These are phyloP conservation scores for Oryza longistaminata DNA, from an alignment of 176 grass and related monocot genomes.

Conservation along the genomic window DNA sequence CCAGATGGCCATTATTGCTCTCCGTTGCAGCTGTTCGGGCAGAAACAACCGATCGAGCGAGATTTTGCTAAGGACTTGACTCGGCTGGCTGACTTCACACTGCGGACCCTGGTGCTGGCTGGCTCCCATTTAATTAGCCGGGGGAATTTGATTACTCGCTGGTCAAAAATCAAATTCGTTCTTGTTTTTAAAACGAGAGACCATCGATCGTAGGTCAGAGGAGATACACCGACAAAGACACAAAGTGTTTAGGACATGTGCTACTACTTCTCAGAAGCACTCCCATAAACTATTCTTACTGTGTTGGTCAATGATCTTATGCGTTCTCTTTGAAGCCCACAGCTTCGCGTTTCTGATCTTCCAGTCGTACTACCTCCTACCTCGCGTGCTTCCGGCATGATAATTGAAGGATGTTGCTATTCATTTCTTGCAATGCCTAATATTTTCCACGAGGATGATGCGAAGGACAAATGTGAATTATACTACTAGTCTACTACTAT, in stretches of 20 bases:
- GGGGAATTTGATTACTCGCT: background rate
- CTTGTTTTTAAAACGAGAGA: background rate
- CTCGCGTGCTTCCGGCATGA: too few relatives aligned
- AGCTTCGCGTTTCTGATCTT: background rate
- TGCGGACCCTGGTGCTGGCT: too few relatives aligned
- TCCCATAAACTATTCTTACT: background rate
- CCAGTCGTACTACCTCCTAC: background rate
- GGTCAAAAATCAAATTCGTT: background rate
- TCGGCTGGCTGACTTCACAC: background rate
- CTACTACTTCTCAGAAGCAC: too few relatives aligned
- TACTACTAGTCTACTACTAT: background rate
- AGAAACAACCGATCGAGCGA: background rate
- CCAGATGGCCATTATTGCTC: conserved; percentile 18
- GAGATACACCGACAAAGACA: background rate
- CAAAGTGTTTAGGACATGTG: background rate
- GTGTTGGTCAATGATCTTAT: background rate
- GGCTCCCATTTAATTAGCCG: background rate
- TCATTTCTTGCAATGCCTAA: background rate
- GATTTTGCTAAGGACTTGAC: background rate
- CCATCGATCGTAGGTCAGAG: too few relatives aligned
- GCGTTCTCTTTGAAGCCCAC: background rate
- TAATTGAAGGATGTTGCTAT: background rate
- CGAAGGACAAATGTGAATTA: conserved; percentile 1
- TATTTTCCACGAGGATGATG: background rate
- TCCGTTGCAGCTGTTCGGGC: background rate